Percentiles rank a stretch among this genome's conserved stretches.
Conservation (phyloP, 2,329 filamentous ascomycete genomes). For the Colletotrichum musae region DNA sequence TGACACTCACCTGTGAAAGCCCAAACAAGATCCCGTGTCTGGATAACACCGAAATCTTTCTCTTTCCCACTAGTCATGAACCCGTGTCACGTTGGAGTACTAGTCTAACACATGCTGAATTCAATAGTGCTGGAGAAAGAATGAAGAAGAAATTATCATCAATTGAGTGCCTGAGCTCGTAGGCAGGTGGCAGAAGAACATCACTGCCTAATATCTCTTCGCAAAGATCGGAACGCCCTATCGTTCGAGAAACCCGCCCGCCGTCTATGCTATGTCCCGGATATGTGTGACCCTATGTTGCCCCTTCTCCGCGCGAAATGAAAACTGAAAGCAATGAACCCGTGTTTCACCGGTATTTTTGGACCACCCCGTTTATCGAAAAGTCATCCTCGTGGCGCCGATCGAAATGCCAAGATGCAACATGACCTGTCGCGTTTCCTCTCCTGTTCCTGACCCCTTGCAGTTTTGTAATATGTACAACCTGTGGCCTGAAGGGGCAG, state of each 20-base stretch:
- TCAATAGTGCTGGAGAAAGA: no score
- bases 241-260: conserved; percentile 1
- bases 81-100: no score
- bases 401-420: conserved; percentile 43
- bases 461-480: conserved; percentile 22
- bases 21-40: no score
- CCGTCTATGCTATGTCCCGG: conserved; percentile 22
- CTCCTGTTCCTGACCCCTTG: not conserved
- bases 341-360: not conserved
- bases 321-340: not conserved
- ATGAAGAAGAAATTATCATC: not conserved
- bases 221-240: conserved; percentile 11
- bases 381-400: conserved; percentile 14
- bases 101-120: no score
- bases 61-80: no score
- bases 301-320: not conserved
- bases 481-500: not conserved
- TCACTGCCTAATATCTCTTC: conserved; percentile 10
- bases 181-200: conserved; percentile 22
- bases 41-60: no score
- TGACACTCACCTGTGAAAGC: no score
- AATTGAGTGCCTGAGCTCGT: conserved; percentile 26
- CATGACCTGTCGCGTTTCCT: conserved; percentile 30
- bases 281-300: not conserved
- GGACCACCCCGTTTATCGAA: not conserved